phyloP scores from a whole-genome alignment of 108 stramenopile genomes.

The Epithemia pelagica region DNA sequence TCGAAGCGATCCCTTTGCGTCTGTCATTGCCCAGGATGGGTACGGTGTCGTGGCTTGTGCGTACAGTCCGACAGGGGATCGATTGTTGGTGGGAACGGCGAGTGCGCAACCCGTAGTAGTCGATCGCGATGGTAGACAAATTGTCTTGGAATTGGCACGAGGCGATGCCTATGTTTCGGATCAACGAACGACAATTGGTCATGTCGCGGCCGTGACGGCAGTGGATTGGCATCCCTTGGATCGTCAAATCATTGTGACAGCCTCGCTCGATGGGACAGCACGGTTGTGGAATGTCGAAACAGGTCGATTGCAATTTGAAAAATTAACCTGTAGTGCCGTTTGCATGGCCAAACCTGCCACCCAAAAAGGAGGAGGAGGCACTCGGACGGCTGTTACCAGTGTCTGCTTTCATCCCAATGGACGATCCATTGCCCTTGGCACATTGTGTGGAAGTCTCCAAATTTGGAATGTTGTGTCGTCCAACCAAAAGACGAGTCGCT shows the following conservation, averaged over 20 bases:
- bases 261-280: conserved; percentile 74
- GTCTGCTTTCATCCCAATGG: conserved; percentile 50
- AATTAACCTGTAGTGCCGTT: conserved; percentile 68
- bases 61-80: conserved; percentile 59
- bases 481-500: no score
- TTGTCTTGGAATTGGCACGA: conserved; percentile 60
- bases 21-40: conserved; percentile 48
- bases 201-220: conserved; percentile 73
- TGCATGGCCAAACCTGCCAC: no score
- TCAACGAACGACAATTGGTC: conserved; percentile 75
- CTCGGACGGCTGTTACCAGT: conserved; percentile 47
- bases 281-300: conserved; percentile 80
- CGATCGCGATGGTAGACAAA: conserved; percentile 71
- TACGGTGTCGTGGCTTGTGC: conserved; percentile 20
- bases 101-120: conserved; percentile 75
- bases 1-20: conserved; percentile 31
- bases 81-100: conserved; percentile 68
- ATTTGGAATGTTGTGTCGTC: conserved; percentile 53
- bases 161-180: conserved; percentile 87
- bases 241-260: conserved; percentile 60
- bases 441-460: conserved; percentile 76
- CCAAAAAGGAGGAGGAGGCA: conserved; percentile 58
- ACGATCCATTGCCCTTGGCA: conserved; percentile 65
- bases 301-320: conserved; percentile 71
- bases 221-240: conserved; percentile 86